Evolutionary conservation across 2,329 filamentous ascomycete genomes (phyloP), one percentile per base, ranked within the genome.

Genomic region (Colletotrichum cuscutae): DNA sequence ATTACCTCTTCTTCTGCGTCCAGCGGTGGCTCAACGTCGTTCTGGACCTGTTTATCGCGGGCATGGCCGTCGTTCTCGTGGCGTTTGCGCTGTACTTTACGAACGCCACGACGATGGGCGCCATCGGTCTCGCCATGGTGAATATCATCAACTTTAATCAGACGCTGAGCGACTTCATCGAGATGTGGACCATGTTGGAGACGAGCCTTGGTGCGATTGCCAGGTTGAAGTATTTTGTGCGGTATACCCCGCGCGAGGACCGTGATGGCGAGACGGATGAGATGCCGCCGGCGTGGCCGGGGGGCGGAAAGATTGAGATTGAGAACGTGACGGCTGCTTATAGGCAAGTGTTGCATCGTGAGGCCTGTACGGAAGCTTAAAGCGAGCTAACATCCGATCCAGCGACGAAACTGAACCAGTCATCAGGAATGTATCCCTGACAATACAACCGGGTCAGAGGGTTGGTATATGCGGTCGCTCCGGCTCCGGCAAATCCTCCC

Each of bases 391-490:
- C 28, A 13, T 11, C 28, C 19, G 13, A 5, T 15, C 73, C n/a
- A 80, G 78, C 11, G 61, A 72, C 1, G 71, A 75, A 4, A 68
- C 75, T 0, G 59, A 65, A 4, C 64, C 75, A 1, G 75, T 78
- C 0, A 32, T 81, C 0, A 61, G 61, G 0, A 60, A 76, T 2
- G 59, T 79, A 2, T 76, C 75, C 5, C 67, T 81, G 1, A 53
- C 46, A 0, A 69, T 80, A 5, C 54, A 76, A 4, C 77, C 83
- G 0, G 86, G 86, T 0, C 81, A 86, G 71, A 88, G 86, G 53
- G 79, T 89, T 4, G 87, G 83, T 6, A 81, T 89, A 6, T 87
- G 86, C 64, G 88, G 88, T 2, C 85, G 87, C 0, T 88, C 85
- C 6, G 87, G 87, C 11, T 88, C 86, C 68, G 87, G 88, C 2